Conservation (phyloP, 2,329 filamentous ascomycete genomes). For the Curvularia lunata region DNA sequence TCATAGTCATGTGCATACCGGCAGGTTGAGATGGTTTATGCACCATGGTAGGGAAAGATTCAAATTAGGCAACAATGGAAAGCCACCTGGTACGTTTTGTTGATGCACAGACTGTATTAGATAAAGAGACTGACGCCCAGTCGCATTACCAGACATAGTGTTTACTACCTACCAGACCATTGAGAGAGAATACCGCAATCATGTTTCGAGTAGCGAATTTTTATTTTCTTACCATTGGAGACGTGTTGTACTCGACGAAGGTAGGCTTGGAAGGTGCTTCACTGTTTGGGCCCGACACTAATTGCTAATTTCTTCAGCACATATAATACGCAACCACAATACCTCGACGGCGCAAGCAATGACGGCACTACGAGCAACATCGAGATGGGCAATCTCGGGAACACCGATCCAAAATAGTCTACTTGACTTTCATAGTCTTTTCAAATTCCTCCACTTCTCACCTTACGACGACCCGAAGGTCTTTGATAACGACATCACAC, state of each 20-base stretch:
- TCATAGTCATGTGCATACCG: neutral
- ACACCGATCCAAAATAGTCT: constrained; percentile 46
- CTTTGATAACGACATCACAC: constrained; percentile 52
- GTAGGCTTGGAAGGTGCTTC: neutral
- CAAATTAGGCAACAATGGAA: neutral
- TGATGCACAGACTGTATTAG: neutral
- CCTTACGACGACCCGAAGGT: constrained; percentile 36
- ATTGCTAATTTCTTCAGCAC: neutral
- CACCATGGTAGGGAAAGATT: neutral
- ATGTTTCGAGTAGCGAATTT: neutral
- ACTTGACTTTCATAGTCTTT: constrained; percentile 23
- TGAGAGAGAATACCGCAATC: neutral
- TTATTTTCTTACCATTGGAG: neutral
- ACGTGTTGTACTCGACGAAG: neutral
- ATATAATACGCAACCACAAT: constrained; percentile 37
- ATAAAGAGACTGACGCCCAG: neutral
- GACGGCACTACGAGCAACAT: constrained; percentile 50
- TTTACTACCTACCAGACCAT: neutral
- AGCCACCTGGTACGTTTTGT: neutral
- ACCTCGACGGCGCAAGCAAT: constrained; percentile 23
- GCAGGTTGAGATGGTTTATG: neutral
- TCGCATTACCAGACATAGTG: neutral
- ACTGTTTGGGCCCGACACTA: neutral
- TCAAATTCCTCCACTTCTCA: constrained; percentile 23
- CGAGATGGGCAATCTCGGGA: constrained; percentile 61